Conservation (phyloP, 2,329 filamentous ascomycete genomes). For the Coniochaeta ligniaria region DNA sequence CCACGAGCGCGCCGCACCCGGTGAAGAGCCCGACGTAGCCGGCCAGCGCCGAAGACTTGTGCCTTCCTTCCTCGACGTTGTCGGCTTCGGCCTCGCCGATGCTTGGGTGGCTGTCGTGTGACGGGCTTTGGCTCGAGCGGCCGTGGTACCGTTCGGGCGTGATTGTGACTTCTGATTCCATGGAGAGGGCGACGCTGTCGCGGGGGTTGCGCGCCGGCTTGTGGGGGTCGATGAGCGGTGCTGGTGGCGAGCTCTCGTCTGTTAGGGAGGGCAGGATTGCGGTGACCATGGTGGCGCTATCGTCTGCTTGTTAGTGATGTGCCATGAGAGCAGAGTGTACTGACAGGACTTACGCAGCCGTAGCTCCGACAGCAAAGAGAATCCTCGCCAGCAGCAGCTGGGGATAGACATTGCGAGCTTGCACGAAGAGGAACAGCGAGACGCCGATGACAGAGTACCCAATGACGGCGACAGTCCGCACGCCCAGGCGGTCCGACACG, state of each 20-base stretch:
- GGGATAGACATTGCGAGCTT: constrained; percentile 81
- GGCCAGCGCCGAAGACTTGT: constrained; percentile 59
- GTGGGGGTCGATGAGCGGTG: constrained; percentile 13
- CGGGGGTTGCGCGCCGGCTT: constrained; percentile 35
- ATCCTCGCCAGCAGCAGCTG: constrained; percentile 78
- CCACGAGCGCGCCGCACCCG: constrained; percentile 82
- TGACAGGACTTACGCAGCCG: constrained; percentile 59
- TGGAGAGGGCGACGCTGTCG: constrained; percentile 56
- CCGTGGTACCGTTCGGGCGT: constrained; percentile 53
- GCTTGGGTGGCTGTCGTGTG: background rate
- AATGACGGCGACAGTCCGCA: constrained; percentile 63
- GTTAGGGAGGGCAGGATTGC: constrained; percentile 75
- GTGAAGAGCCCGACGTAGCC: constrained; percentile 90
- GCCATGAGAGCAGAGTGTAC: background rate
- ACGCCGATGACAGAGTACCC: constrained; percentile 79
- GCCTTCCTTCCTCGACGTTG: constrained; percentile 12
- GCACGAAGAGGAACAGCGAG: constrained; percentile 73
- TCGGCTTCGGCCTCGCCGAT: constrained; percentile 12
- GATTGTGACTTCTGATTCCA: constrained; percentile 69
- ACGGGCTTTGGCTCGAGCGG: background rate
- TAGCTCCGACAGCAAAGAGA: constrained; percentile 83
- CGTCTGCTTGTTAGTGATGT: background rate
- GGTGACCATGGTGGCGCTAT: constrained; percentile 86
- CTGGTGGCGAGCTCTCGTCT: constrained; percentile 33
- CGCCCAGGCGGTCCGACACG: constrained; percentile 68